Base-by-base conservation (phyloP, 108 stramenopile genomes). In the Nitzschia sp. region DNA sequence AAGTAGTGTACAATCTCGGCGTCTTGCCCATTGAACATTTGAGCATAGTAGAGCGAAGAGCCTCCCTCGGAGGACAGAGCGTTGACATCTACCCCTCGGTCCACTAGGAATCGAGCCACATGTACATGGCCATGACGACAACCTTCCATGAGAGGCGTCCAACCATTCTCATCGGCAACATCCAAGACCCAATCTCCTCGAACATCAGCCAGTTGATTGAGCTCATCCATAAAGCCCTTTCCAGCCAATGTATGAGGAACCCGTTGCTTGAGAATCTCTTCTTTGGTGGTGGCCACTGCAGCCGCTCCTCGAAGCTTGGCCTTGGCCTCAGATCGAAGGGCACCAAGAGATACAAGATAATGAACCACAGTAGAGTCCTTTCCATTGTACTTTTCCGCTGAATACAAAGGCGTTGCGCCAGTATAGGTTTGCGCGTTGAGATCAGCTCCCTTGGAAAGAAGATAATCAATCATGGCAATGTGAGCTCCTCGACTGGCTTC, bases 61-160 rank as follows among this genome's bases (percentile, higher is more conserved):
- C 51, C 21, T 19, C 52, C 52, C 22, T 37, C 25, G 0, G 14
- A 0, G 21, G 53, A 41, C 34, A 53, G 66, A 22, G 64, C 76
- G 60, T 86, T 79, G 19, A 82, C 40, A 40, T 80, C 76, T 14
- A 80, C 82, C 34, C 86, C 86, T 22, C 68, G 63, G 41, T 78
- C 57, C 14, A 86, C 54, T 15, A 86, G 53, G 24, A 72, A 59
- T 50, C 65, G 38, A 20, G 79, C 64, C 17, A 77, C 57, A 25
- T 82, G 69, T 10, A 75, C 21, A 51, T 80, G 51, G 9, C 80
- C 85, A 34, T 41, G 46, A 24, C 83, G 71, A 10, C 52, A 57
- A 15, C 65, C 79, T 58, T 74, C 73, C 15, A 29, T 22, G 6
- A 58, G 19, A 29, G 57, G 57, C 2, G 57, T 58, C 57, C 57